Base-by-base conservation (phyloP, 306 rosid species). In the Ziziphus jujuba region DNA sequence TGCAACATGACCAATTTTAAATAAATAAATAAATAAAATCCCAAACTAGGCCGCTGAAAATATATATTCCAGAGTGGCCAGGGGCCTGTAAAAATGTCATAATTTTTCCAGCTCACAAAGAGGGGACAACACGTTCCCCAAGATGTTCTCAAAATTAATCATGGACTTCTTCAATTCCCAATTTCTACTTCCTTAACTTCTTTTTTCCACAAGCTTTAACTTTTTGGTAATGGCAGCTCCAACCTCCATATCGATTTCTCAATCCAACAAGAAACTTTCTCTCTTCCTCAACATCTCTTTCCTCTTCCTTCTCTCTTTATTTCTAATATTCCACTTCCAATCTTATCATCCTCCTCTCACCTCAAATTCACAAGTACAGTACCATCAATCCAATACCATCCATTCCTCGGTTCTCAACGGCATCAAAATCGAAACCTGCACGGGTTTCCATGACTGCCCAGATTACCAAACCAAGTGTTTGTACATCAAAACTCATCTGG, bases 381-480 rank as follows among this genome's bases (percentile, higher is more conserved):
- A 1, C 33, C 33, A 28, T 4, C 33, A 28, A 28, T 28, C 33
- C 33, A 28, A 28, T 28, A 28, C 22, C 4, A 50, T 14, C 10
- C 16, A 9, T 17, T 50, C 20, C 17, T 8, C 9, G 2, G n/a
- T 5, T 20, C 0, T 50, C 55, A 5, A 50, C n/a, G 16, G 16
- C 24, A 50, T n/a, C 22, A 16, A 20, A 7, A 20, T 7, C 22
- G 20, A 50, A n/a, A 17, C 22, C 17, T 50, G 55, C 21, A 50
- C 20, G 5, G 22, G 55, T 6, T 17, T 50, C 55, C 55, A 50
- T 6, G 22, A 20, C 22, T 50, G 9, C 15, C 45, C 22, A 16
- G 89, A 85, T 51, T 54, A 16, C 16, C 54, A 12, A 16, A 45
- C 87, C 14, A 86, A 84, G 81, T 91, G 97, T 61, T 63, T 56